Evolutionary conservation across 345 rosid genomes (phyloP), one percentile per base, ranked within the genome.

Genomic region (Linum tenue): DNA sequence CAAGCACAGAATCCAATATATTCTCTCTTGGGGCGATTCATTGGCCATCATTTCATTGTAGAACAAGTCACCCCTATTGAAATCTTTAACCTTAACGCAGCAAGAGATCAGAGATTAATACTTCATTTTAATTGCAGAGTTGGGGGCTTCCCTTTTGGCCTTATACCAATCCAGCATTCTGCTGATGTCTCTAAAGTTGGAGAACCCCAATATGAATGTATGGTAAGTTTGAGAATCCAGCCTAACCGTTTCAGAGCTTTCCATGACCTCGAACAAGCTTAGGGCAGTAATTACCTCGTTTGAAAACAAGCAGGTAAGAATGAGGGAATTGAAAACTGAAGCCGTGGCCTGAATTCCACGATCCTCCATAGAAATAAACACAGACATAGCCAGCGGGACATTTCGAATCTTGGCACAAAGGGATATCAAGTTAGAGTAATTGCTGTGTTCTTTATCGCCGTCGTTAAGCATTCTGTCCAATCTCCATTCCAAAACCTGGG

Each of bases 401-500:
- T 77, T 72, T 41, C 55, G 77, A 67, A 75, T 62, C 65, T 69
- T 77, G 12, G 75, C 79, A 65, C 73, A 80, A 5, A 74, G 75
- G 55, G 79, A 67, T 12, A 80, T 72, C 37, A 80, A 39, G 42
- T 71, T n/a, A 55, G 72, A 72, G 72, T 63, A 79, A 7, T 62
- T 61, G 58, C 61, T 59, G 57, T 16, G 56, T 39, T 62, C 66
- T 31, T 50, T 59, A 64, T 64, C 77, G 37, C 69, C 43, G 57
- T 60, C 65, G n/a, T 72, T 60, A 48, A 70, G 55, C 79, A 77
- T 63, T 59, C 76, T 71, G 64, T 75, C 75, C 59, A 80, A 67
- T 72, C 69, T 80, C 83, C 80, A 74, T 66, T 80, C 80, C 22
- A 80, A 38, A 60, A 69, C 80, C 83, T 76, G 73, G 69, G 3